Evolutionary conservation across 2,329 filamentous ascomycete genomes (phyloP), one percentile per base, ranked within the genome.

Genomic region (Penicillium sp.): DNA sequence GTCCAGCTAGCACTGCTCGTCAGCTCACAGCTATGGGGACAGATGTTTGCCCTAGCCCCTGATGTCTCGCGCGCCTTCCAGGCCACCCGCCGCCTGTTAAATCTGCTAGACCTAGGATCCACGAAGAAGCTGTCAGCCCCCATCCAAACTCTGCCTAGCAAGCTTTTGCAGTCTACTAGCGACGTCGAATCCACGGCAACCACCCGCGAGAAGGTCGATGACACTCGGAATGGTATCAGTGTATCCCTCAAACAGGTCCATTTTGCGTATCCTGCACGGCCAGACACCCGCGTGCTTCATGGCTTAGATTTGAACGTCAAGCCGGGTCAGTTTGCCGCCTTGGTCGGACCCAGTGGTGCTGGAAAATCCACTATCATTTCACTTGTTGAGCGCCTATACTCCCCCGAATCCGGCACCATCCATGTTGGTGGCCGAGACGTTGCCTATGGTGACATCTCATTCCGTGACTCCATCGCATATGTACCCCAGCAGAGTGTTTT

Each of bases 1-100:
- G 86, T 91, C 6, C 78, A 90, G 6, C 79, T 88, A 1, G 81
- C 87, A 7, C 82, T 92, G 65, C 80, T 92, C 1, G 84, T 91
- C 33, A 87, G 85, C 53, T 87, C 89, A 0, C 87, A 89, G 71
- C 79, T 87, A 4, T 89, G 87, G 79, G 85, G 87, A 2, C 85
- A 90, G 64, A 84, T 91, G 70, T 91, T 91, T 69, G 84, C 84
- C 38, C 81, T 91, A 1, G 87, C 88, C 0, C 88, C 88, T 1
- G 88, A 92, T 60, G 81, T 92, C 13, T 84, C 87, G 1, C 82
- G 84, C 45, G 88, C 89, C 1, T 82, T 81, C 29, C 77, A 79
- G 1, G 85, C 88, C 1, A 83, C 84, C 3, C 80, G 79, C 5
- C 77, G 84, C 25, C 82, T 89, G 46, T 54, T 79, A 21, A 68